A percentile compares a stretch with the other conserved stretches of the same genome.
These are phyloP conservation scores for Ophiostoma montium DNA, from an alignment of 2,329 filamentous ascomycete genomes.

Conservation along the genomic window DNA sequence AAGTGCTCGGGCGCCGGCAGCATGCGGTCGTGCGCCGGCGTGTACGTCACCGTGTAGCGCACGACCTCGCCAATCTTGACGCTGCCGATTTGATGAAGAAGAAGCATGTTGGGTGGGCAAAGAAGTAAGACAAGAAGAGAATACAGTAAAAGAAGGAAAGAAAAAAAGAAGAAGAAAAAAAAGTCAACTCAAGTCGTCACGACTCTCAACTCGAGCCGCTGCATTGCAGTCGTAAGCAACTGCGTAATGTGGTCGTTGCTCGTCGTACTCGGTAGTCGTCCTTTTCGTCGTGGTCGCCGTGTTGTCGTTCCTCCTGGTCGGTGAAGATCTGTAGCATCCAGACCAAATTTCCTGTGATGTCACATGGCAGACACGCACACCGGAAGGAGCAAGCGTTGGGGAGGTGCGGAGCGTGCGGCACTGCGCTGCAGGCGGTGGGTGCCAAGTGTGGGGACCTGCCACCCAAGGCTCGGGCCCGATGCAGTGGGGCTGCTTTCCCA, in stretches of 20 bases:
- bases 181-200: constrained; percentile 4
- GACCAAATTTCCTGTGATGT: too few relatives aligned
- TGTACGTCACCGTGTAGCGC: constrained; percentile 85
- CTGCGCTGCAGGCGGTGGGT: background rate
- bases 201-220: constrained; percentile 3
- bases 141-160: background rate
- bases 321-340: too few relatives aligned
- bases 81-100: constrained; percentile 79
- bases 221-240: constrained; percentile 5
- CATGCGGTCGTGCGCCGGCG: constrained; percentile 75
- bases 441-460: too few relatives aligned
- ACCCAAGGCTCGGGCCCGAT: too few relatives aligned
- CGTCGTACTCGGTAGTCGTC: too few relatives aligned
- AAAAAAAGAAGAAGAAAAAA: background rate
- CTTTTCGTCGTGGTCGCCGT: too few relatives aligned
- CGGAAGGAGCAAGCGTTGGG: background rate
- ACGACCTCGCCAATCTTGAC: constrained; percentile 92
- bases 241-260: too few relatives aligned
- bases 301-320: too few relatives aligned
- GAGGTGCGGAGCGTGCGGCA: background rate
- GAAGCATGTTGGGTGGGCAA: constrained; percentile 51
- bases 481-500: too few relatives aligned
- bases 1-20: constrained; percentile 71
- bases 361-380: too few relatives aligned
- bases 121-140: background rate